Base-by-base conservation (phyloP, 2,329 filamentous ascomycete species). In the Colletotrichum australisinense region DNA sequence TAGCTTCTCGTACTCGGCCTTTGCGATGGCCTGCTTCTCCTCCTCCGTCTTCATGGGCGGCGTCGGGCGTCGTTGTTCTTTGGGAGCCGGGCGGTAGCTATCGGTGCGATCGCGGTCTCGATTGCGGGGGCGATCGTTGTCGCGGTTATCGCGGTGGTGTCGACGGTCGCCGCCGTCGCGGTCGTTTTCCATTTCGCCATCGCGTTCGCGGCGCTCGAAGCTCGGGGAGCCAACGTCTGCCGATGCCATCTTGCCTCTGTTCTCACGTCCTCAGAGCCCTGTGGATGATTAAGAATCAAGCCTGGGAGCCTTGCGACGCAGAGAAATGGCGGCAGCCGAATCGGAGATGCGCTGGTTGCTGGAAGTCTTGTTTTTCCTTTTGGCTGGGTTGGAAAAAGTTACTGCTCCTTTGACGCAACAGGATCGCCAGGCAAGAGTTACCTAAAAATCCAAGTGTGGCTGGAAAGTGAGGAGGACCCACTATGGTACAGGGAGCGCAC, bases 1-100 rank as follows among this genome's bases (percentile, higher is more conserved):
- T 74, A 98, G 89, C 84, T 96, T 96, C 84, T 97, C 93, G 84
- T 98, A 97, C 86, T 98, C 95, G 76, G 95, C 94, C 85, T 97
- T 97, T 56, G 95, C 94, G 53, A 92, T 92, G 28, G 92, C 94
- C 84, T 96, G 94, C 84, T 97, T 97, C 83, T 95, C 92, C 81
- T 95, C 95, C 78, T 94, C 95, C 59, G 90, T 91, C 75, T 86
- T 87, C 66, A 83, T 82, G 4, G 85, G 84, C 12, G 81, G 82
- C 9, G 84, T 83, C 52, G 82, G 81, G 72, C 82, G 72, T 78
- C 77, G 63, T 19, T 63, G 59, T 58, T 74, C 74, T 78, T 80
- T 76, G 69, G 80, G 80, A 46, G 79, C 78, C 28, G 87, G 87
- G 56, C 86, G 84, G 75, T 90, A 90, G 64, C 83, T 88, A 78